These are phyloP conservation scores for Cephaloascus albidus DNA, from an alignment of 805 yeast genomes.

Conservation along the genomic window DNA sequence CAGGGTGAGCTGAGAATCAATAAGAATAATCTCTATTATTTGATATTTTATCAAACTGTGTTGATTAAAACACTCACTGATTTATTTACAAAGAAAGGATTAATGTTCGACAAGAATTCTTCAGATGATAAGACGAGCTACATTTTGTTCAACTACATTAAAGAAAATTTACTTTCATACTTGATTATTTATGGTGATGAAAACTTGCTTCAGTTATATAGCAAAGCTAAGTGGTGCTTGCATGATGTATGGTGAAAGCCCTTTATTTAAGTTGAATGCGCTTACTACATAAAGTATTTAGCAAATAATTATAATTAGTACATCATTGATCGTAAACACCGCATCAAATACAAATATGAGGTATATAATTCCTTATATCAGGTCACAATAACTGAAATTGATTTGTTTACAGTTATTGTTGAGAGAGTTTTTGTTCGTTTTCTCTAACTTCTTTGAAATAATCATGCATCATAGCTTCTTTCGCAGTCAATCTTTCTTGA, in stretches of 20 bases:
- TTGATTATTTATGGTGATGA: not conserved
- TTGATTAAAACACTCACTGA: not conserved
- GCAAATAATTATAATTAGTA: too few species aligned
- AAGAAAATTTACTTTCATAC: not conserved
- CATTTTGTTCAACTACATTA: not conserved
- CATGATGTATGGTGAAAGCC: not conserved
- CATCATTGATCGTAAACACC: not conserved
- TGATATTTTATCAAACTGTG: not conserved
- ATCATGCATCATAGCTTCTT: constrained; percentile 76
- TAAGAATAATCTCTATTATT: too few species aligned
- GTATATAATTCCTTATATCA: too few species aligned
- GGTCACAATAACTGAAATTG: not conserved
- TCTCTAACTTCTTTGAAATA: constrained; percentile 35
- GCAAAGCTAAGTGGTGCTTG: not conserved
- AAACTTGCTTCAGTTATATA: not conserved
- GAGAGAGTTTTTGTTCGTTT: not conserved
- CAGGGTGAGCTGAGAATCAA: not conserved
- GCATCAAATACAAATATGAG: not conserved
- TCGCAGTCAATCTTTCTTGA: constrained; percentile 78
- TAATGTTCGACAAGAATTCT: not conserved
- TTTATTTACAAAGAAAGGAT: not conserved
- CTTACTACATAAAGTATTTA: not conserved
- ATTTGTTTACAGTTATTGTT: not conserved
- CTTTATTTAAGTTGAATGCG: not conserved
- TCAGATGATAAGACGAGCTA: not conserved